Evolutionary conservation across 352 stramenopile species (phyloP).

Genomic region (Pythium monospermum): DNA sequence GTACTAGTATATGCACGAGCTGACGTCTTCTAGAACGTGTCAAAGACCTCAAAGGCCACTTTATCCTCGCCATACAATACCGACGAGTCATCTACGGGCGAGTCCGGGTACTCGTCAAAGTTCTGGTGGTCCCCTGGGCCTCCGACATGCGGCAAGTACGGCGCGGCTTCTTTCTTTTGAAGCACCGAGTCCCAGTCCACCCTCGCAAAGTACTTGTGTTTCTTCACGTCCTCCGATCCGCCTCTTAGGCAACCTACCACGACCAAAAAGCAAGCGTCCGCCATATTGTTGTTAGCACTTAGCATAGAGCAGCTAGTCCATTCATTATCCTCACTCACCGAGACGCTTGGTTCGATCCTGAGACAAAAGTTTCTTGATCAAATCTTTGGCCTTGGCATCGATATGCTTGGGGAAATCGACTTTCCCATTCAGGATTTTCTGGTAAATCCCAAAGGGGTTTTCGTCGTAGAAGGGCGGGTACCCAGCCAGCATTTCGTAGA

Average conservation of each 20-base stretch:
- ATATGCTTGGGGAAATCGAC: constrained; percentile 90
- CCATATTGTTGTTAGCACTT: too few relatives aligned
- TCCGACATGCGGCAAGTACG: constrained; percentile 81
- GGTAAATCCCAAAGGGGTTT: constrained; percentile 92
- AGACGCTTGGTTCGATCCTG: constrained; percentile 88
- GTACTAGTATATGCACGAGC: not conserved
- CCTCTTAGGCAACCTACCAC: constrained; percentile 84
- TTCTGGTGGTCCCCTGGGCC: constrained; percentile 88
- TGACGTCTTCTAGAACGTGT: constrained; percentile 69
- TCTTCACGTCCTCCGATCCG: constrained; percentile 87
- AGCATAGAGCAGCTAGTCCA: too few relatives aligned
- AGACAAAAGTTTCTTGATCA: constrained; percentile 90
- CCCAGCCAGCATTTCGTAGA: constrained; percentile 88
- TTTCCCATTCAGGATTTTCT: constrained; percentile 90
- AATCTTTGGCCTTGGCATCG: constrained; percentile 85
- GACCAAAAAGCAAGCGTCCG: constrained; percentile 5
- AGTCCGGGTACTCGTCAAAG: constrained; percentile 93
- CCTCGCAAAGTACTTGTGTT: constrained; percentile 91
- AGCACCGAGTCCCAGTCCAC: constrained; percentile 85
- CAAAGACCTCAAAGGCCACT: constrained; percentile 79
- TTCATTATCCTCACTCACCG: too few relatives aligned
- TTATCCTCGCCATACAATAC: constrained; percentile 84
- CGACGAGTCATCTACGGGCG: constrained; percentile 76
- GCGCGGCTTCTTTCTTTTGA: constrained; percentile 58
- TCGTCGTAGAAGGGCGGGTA: constrained; percentile 91